Percentiles rank a stretch among this genome's conserved stretches.
phyloP scores from a whole-genome alignment of 2,329 filamentous ascomycete species.

The Juglanconis juglandina region DNA sequence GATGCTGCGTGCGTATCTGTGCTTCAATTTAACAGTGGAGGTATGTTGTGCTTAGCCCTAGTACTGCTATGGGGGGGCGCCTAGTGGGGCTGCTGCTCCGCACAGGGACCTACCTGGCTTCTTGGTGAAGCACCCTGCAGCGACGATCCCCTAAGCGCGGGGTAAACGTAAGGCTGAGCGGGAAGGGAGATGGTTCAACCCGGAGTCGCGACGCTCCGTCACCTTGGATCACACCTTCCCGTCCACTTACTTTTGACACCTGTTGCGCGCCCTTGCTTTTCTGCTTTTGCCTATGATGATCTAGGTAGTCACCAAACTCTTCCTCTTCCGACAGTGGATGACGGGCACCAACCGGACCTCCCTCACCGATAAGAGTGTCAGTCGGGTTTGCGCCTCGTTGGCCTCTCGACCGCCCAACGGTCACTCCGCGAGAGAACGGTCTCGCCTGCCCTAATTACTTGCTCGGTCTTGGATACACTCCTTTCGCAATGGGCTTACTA shows the following conservation, averaged over 20 bases:
- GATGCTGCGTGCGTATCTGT: no score
- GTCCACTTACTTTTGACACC: background rate
- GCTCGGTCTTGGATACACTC: background rate
- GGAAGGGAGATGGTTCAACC: no score
- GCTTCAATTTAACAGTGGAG: no score
- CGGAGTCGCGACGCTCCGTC: no score
- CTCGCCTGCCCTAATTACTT: background rate
- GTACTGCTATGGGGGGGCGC: no score
- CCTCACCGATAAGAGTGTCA: background rate
- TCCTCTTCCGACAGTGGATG: background rate
- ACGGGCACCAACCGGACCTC: background rate
- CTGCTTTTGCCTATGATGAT: background rate
- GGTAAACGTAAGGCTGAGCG: background rate
- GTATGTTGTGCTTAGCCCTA: no score
- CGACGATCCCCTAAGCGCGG: no score
- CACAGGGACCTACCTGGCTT: no score
- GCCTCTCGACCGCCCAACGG: background rate
- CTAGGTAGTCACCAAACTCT: background rate
- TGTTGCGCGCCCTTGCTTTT: background rate
- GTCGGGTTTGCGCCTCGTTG: background rate
- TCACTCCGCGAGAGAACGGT: background rate
- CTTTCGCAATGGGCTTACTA: conserved; percentile 2
- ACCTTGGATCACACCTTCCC: background rate
- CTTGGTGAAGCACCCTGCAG: no score
- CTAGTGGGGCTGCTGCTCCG: no score